Base-by-base conservation (phyloP, 257 asterid species). In the Coffea eugenioides region DNA sequence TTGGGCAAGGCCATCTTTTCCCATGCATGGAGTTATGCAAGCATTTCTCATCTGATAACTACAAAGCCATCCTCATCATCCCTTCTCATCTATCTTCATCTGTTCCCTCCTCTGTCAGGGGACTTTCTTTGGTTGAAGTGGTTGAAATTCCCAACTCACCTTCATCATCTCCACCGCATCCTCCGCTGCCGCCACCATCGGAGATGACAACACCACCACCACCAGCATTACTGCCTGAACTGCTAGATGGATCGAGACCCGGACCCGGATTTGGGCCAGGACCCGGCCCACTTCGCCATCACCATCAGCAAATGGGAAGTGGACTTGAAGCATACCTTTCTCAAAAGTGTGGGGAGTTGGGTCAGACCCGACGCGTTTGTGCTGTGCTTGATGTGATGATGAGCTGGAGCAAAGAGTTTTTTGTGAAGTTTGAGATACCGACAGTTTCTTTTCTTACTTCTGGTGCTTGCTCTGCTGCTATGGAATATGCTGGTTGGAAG, bases 1-100 rank as follows among this genome's bases (percentile, higher is more conserved):
- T 89, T 79, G 98, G 98, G 0, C 97, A 89, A 69, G 97, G 97
- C 78, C 98, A 93, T 69, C 87, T 93, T 59, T 82, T 83, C 16
- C 96, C 98, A 1, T 85, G 87, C 80, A 87, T 85, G 34, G 98
- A 93, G 85, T 88, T 93, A 49, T 90, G 96, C 83, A 90, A 81
- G 85, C 89, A 80, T 70, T 69, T 90, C 2, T 82, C 92, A 9
- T 83, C 88, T 59, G 59, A 78, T 48, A 78, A 89, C 70, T 85
- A 82, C 84, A 88, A 80, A 61, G 73, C 91, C 62, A 82, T 84
- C 48, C 75, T 93, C 34, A 84, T 93, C 69, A 82, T 93, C 81
- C 94, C 97, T 46, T 87, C 92, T 18, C 86, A 87, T 41, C 89
- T 90, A 43, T 90, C 96, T 80, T 87, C 96, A 82, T 93, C 94